Conservation (phyloP, 257 asterid genomes). For the Nicotiana paniculata region DNA sequence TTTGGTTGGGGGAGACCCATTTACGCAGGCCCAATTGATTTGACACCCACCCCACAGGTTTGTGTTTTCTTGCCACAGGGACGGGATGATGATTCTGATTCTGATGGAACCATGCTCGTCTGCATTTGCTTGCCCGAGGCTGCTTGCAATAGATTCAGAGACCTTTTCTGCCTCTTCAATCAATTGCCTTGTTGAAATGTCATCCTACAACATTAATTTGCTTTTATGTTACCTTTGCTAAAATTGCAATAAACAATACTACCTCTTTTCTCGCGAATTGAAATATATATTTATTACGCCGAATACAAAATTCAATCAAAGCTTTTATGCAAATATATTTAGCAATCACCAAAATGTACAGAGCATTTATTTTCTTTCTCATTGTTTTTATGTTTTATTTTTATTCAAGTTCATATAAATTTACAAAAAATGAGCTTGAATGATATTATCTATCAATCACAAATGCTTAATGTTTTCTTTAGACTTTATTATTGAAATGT, state of each 20-base stretch:
- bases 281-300: background rate
- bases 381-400: no score
- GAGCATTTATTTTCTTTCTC: no score
- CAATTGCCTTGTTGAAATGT: background rate
- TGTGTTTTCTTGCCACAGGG: conserved; percentile 66
- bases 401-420: no score
- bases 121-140: conserved; percentile 86
- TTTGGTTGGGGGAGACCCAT: conserved; percentile 88
- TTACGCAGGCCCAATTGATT: conserved; percentile 85
- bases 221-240: background rate
- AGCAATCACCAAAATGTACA: no score
- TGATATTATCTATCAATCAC: no score
- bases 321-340: no score
- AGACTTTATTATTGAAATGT: no score
- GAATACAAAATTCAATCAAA: no score
- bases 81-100: conserved; percentile 27
- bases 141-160: conserved; percentile 46
- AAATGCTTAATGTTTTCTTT: no score
- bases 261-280: background rate
- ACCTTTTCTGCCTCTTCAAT: conserved; percentile 25
- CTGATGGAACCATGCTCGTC: conserved; percentile 59
- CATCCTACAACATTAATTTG: no score
- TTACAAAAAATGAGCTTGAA: no score
- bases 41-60: conserved; percentile 85
- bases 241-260: background rate